A percentile compares a stretch with the other conserved stretches of the same genome.
phyloP scores from a whole-genome alignment of 2,329 filamentous ascomycete species.

The Aspergillus brunneoviolaceus region DNA sequence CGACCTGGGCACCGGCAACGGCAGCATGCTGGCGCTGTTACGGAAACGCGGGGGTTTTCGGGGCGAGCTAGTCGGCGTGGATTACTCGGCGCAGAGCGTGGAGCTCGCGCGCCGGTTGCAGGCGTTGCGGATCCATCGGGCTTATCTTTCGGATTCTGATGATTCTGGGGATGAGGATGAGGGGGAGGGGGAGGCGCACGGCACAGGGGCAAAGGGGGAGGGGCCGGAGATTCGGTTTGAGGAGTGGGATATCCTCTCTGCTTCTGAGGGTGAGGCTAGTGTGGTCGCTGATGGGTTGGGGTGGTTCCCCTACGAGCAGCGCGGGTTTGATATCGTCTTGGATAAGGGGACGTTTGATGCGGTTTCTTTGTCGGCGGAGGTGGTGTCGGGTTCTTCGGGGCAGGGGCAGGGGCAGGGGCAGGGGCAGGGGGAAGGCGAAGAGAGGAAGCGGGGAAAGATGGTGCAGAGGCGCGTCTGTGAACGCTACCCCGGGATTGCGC shows the following conservation, averaged over 20 bases:
- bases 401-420: not conserved
- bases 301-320: slow-evolving; percentile 42
- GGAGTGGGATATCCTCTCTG: slow-evolving; percentile 63
- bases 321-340: slow-evolving; percentile 84
- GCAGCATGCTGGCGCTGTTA: slow-evolving; percentile 82
- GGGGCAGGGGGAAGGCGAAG: not conserved
- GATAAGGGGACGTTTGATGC: slow-evolving; percentile 99
- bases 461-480: slow-evolving; percentile 63
- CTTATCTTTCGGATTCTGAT: slow-evolving; percentile 33
- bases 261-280: not conserved
- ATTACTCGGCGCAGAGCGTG: slow-evolving; percentile 78
- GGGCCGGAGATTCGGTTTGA: slow-evolving; percentile 48
- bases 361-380: slow-evolving; percentile 64
- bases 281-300: slow-evolving; percentile 16
- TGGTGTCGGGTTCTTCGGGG: slow-evolving; percentile 2
- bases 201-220: slow-evolving; percentile 14
- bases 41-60: slow-evolving; percentile 63
- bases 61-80: slow-evolving; percentile 77
- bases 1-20: slow-evolving; percentile 93
- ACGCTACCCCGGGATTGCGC: slow-evolving; percentile 69
- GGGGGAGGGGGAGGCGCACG: slow-evolving; percentile 29
- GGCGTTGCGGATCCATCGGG: slow-evolving; percentile 32
- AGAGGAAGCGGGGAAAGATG: slow-evolving; percentile 30
- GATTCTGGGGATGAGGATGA: slow-evolving; percentile 52
- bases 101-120: slow-evolving; percentile 69